Percentiles rank a stretch among this genome's conserved stretches.
Conservation (phyloP, 345 rosid species). For the Lumnitzera racemosa region DNA sequence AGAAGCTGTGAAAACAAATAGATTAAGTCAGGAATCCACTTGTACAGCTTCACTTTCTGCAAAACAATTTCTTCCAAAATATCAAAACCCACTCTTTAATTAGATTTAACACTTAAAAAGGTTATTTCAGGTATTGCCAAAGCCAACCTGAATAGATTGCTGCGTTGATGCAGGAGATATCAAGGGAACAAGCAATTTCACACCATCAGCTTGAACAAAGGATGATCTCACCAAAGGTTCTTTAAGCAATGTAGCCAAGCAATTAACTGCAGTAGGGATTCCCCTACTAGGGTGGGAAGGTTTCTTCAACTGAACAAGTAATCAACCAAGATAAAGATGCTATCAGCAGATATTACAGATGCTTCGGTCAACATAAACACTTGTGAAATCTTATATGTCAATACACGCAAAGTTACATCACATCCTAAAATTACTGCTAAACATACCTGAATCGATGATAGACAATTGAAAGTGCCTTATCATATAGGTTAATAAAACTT, state of each 20-base stretch:
- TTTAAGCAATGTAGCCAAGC: slow-evolving; percentile 71
- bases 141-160: slow-evolving; percentile 83
- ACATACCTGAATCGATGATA: too few relatives aligned
- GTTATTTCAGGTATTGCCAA: neutral
- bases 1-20: slow-evolving; percentile 54
- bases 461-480: too few relatives aligned
- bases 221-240: slow-evolving; percentile 88
- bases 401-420: neutral
- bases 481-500: too few relatives aligned
- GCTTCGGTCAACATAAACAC: neutral
- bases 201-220: slow-evolving; percentile 86
- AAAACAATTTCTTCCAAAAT: neutral
- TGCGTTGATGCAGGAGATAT: slow-evolving; percentile 95
- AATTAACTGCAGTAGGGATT: slow-evolving; percentile 65
- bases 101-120: too few relatives aligned
- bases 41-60: neutral
- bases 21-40: slow-evolving; percentile 7
- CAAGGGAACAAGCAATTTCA: slow-evolving; percentile 76
- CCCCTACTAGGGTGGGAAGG: slow-evolving; percentile 85
- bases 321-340: slow-evolving; percentile 7
- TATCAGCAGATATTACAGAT: neutral
- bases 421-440: neutral
- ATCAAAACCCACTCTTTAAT: neutral
- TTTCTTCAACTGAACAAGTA: slow-evolving; percentile 59
- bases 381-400: neutral